phyloP scores from a whole-genome alignment of 2,329 filamentous ascomycete species.

The Exserohilum turcica region DNA sequence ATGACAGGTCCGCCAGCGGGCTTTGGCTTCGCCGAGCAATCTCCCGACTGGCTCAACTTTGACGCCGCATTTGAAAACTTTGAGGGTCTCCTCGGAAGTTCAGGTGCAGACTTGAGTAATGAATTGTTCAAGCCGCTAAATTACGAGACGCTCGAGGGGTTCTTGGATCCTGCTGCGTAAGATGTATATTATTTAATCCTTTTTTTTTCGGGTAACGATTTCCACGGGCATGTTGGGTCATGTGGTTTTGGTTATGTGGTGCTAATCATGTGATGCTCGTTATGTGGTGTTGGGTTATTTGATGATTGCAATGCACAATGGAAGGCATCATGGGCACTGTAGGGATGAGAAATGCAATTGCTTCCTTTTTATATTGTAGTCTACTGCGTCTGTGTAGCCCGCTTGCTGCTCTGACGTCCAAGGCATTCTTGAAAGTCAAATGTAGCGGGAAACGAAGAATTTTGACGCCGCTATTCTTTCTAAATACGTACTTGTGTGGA shows the following conservation, averaged over 20 bases:
- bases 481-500: no score
- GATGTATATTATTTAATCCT: not conserved
- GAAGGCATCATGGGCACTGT: no score
- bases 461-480: no score
- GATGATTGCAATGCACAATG: no score
- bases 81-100: conserved; percentile 46
- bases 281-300: no score
- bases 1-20: conserved; percentile 23
- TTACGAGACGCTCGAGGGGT: conserved; percentile 43
- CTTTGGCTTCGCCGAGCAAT: conserved; percentile 43
- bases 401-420: no score
- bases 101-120: conserved; percentile 47
- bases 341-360: no score
- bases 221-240: not conserved
- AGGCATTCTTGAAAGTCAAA: no score
- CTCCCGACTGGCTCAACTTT: conserved; percentile 48
- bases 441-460: no score
- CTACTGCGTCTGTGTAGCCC: no score
- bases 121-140: conserved; percentile 46
- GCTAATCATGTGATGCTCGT: no score
- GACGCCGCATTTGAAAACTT: conserved; percentile 50
- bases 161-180: conserved; percentile 35
- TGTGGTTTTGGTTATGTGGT: not conserved
- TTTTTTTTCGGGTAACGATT: not conserved
- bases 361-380: no score